These are phyloP conservation scores for Nidula microcarpa DNA, from an alignment of 768 basidiomycete species.

Conservation along the genomic window DNA sequence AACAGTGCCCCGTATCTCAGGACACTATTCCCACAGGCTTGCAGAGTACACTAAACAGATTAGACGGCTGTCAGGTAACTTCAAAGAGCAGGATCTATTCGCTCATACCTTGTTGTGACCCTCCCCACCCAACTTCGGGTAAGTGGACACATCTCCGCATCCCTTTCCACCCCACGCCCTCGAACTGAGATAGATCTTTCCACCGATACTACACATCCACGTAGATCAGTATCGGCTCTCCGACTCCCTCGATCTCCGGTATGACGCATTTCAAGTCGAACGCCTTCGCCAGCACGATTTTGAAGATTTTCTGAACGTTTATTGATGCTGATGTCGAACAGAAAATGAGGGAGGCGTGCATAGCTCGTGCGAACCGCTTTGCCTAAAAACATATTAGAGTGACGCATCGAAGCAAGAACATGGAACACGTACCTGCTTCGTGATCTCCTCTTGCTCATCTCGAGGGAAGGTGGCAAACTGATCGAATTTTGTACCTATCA, in stretches of 20 bases:
- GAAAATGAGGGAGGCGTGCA: constrained; percentile 99
- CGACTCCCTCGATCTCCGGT: constrained; percentile 95
- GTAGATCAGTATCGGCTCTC: constrained; percentile 93
- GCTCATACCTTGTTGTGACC: not conserved
- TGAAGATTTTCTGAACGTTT: constrained; percentile 99
- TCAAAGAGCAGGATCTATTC: not conserved
- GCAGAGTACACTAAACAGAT: not conserved
- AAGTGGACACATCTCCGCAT: constrained; percentile 1
- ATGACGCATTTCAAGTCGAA: constrained; percentile 99
- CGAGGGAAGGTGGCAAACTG: constrained; percentile 92
- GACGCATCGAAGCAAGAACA: not conserved
- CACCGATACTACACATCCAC: constrained; percentile 62
- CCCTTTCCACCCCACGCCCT: constrained; percentile 5
- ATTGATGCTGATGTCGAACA: constrained; percentile 98
- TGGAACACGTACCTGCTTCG: constrained; percentile 72
- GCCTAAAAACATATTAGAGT: constrained; percentile 46
- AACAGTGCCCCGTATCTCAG: constrained; percentile 1
- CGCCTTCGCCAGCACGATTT: constrained; percentile 94
- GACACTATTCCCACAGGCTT: not conserved
- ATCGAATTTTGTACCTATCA: constrained; percentile 99
- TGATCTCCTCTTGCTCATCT: constrained; percentile 99
- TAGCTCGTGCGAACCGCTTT: constrained; percentile 96
- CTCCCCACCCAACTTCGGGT: not conserved
- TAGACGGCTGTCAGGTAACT: not conserved
- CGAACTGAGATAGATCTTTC: constrained; percentile 10